Percentiles rank a stretch among this genome's conserved stretches.
Conservation (phyloP, 768 basidiomycete species). For the Boletus edulis region DNA sequence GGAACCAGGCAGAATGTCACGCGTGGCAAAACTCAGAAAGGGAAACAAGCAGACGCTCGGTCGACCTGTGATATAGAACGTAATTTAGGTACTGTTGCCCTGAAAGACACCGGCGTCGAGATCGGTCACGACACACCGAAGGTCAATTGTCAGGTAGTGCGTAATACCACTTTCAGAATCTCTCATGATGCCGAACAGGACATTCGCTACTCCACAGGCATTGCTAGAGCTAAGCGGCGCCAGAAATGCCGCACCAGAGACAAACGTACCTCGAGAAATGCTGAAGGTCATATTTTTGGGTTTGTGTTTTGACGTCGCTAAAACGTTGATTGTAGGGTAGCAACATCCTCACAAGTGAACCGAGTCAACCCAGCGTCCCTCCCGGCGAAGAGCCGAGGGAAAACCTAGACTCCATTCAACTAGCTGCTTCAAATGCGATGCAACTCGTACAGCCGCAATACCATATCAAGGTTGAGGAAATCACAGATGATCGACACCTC, state of each 20-base stretch:
- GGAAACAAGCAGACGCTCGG: constrained; percentile 2
- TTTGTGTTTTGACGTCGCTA: neutral
- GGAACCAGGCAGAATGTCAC: constrained; percentile 21
- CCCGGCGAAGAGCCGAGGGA: constrained; percentile 33
- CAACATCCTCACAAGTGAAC: neutral
- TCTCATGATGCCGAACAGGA: neutral
- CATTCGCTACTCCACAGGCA: constrained; percentile 1
- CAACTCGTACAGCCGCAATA: neutral
- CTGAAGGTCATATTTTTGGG: constrained; percentile 14
- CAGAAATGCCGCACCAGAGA: neutral
- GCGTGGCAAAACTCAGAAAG: constrained; percentile 22
- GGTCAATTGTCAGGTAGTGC: constrained; percentile 4
- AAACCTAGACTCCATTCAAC: constrained; percentile 16
- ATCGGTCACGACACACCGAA: neutral
- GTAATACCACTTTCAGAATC: neutral
- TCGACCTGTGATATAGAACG: neutral
- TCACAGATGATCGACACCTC: neutral
- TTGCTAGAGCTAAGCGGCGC: neutral
- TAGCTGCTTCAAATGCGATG: neutral
- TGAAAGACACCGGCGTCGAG: neutral
- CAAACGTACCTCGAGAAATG: neutral
- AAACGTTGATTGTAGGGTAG: constrained; percentile 5
- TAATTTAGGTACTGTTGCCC: neutral
- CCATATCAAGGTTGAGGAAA: neutral
- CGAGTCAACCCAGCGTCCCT: constrained; percentile 10